A percentile compares a stretch with the other conserved stretches of the same genome.
Evolutionary conservation across 768 basidiomycete species (phyloP).

Genomic region (Suillus weaverae): DNA sequence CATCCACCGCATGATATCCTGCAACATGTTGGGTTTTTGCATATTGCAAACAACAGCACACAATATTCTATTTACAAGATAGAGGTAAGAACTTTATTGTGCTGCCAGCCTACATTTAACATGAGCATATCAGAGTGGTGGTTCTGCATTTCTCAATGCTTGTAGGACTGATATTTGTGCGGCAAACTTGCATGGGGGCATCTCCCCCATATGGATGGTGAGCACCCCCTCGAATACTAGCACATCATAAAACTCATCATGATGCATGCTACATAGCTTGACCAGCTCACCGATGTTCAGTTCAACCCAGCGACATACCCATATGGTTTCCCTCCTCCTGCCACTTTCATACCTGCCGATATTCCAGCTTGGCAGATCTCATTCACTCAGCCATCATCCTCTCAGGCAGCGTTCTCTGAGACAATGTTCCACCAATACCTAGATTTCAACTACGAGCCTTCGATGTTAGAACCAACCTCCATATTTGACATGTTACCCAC

Average conservation of each 20-base stretch:
- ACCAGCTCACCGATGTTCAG: neutral
- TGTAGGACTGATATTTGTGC: neutral
- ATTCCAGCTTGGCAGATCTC: neutral
- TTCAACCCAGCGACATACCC: neutral
- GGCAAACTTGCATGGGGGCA: neutral
- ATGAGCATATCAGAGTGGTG: neutral
- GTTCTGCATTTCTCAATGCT: neutral
- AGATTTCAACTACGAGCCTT: neutral
- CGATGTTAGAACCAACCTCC: neutral
- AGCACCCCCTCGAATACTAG: neutral
- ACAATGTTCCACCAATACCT: neutral
- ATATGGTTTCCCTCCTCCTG: neutral
- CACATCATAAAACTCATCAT: neutral
- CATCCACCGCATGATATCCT: neutral
- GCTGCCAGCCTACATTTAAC: neutral
- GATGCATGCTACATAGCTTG: neutral
- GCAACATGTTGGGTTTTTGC: neutral
- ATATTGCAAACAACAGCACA: neutral
- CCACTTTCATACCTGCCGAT: neutral
- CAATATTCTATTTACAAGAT: neutral
- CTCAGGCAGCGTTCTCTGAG: neutral
- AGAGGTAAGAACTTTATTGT: neutral
- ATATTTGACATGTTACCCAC: neutral
- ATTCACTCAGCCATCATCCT: neutral
- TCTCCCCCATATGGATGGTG: neutral